Base-by-base conservation (phyloP, 768 basidiomycete species). In the Suillus brevipes region DNA sequence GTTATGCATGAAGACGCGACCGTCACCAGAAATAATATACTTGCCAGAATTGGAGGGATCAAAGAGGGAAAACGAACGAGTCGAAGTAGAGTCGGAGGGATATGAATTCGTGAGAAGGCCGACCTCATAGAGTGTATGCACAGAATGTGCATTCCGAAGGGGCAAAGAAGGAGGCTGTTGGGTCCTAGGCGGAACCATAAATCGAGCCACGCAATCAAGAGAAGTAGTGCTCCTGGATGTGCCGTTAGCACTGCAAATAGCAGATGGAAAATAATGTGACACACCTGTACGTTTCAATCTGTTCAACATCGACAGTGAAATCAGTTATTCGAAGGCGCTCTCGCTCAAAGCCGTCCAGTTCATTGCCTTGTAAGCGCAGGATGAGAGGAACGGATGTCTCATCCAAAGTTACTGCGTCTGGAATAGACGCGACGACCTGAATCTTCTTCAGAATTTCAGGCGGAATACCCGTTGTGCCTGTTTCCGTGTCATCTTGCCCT, bases 241-340 rank as follows among this genome's bases (percentile, higher is more conserved):
- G 47, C 55, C 52, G 36, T 70, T 25, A 72, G 37, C 43, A 69
- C 57, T 67, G 25, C 50, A 37, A 37, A 56, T 16, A 16, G 50
- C 31, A 28, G 50, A 59, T 57, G 36, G 14, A 60, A 38, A 20
- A 49, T 67, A 18, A 5, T 64, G 49, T 36, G 61, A 50, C 84
- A 40, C 69, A 92, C 92, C 89, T 82, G 75, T 82, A 89, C 61
- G 81, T 81, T 70, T 94, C 92, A 47, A 78, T 75, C 67, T 95
- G 92, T 40, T 84, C 73, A 36, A 92, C 68, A 63, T 89, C 82
- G 6, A 89, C 74, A 7, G 79, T 75, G 66, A 94, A 83, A 7
- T 81, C 83, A 31, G 81, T 78, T 23, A 92, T 70, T 63, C 83
- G 85, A 18, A 95, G 73, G 50, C 82, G 82, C 67, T 82, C 78